Base-by-base conservation (phyloP, 2,329 filamentous ascomycete genomes). In the Trichoderma koningii region DNA sequence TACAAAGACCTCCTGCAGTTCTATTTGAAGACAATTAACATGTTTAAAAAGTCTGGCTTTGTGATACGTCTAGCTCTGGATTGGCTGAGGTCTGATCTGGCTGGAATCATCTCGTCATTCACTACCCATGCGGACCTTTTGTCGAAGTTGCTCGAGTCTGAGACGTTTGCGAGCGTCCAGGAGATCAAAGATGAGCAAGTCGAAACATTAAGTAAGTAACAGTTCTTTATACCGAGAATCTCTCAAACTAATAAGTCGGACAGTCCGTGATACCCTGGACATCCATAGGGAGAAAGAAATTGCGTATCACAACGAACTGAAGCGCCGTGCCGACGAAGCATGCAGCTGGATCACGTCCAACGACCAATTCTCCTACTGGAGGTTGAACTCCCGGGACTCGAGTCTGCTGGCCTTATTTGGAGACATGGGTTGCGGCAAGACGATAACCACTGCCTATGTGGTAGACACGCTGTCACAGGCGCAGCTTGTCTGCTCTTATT, bases 361-460 rank as follows among this genome's bases (percentile, higher is more conserved):
- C 48, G 34, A 61, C 2, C 21, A 26, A 17, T 65, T 65, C 34
- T 42, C 30, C 30, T 47, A 34, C 12, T 65, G 63, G 63, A 60
- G 12, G 38, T 17, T 50, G 30, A 51, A 59, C 12, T 57, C 63
- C 3, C 57, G 60, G 19, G 47, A 53, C 4, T 23, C 55, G 19
- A 53, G 23, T 9, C 34, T 65, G n/a, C 44, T 61, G 10, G 63
- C 30, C 47, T 47, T 65, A 48, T 50, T 65, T 2, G 63, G 63
- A 26, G 55, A 65, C 41, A 60, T 65, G 63, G 63, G 63, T 30
- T 60, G 55, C 19, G 63, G 63, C 7, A 61, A 65, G 34, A 65
- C 62, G 14, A 65, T 61, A 41, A 65, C 63, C 17, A 65, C 63
- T 10, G 55, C 63, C 12, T 65, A 52, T 42, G 55, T 65, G 17